Evolutionary conservation across 768 basidiomycete species (phyloP), one percentile per base, ranked within the genome.

Genomic region (Termitomyces sp.): DNA sequence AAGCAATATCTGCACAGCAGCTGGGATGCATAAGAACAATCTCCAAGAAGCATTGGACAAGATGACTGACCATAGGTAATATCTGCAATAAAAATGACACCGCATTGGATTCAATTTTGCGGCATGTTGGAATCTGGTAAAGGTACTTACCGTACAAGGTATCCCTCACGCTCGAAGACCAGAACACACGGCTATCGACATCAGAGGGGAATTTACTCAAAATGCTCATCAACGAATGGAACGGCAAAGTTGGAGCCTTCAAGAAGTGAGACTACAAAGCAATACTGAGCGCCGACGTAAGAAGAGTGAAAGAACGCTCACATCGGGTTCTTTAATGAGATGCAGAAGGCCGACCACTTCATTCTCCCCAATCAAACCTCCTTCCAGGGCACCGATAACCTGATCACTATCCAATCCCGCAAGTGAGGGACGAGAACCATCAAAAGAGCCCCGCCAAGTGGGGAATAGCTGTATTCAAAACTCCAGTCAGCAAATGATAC

Each of bases 161-260:
- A 67, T 92, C 90, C 57, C 87, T 76, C 43, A 87, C 70, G 28
- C 70, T 69, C 38, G 75, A 72, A 46, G 83, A 82, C 87, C 88
- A 91, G 65, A 90, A 90, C 3, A 88, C 84, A 24, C 85, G 79
- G 59, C 88, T 88, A 61, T 92, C 89, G 24, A 82, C 75, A 62
- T 92, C 89, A 26, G 79, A 73, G 1, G 91, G 92, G 72, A 92
- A 90, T 71, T 92, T 93, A 63, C 80, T 81, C 59, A 93, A 67
- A 54, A 91, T 78, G 59, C 87, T 87, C 59, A 85, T 78, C 46
- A 94, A 77, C n/a, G 80, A 83, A 68, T 92, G 83, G 75, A 89
- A 92, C 0, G 92, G 92, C 45, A 94, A 77, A 2, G 82, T 86
- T 3, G 90, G 86, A 28, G 88, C 88, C 74, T 94, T 94, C 64